Percentiles rank a stretch among this genome's conserved stretches.
phyloP scores from a whole-genome alignment of 2,329 filamentous ascomycete species.

The Chrysoporthe puriensis region DNA sequence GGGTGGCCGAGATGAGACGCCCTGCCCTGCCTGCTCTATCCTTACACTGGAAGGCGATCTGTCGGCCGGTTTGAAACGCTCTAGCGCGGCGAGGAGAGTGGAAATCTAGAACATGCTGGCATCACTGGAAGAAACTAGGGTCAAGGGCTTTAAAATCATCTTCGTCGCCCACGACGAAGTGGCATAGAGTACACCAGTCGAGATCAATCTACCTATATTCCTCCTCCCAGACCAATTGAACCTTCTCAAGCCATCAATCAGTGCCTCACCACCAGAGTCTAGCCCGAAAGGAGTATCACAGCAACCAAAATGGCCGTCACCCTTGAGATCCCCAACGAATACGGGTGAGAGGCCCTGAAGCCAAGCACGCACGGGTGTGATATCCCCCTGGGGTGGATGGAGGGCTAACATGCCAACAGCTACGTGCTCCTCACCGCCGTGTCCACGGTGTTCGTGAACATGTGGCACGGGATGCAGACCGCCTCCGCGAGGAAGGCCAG shows the following conservation, averaged over 20 bases:
- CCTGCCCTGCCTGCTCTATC: background rate
- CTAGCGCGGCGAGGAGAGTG: background rate
- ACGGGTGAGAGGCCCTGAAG: conserved; percentile 47
- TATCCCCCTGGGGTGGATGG: too few relatives aligned
- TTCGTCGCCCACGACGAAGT: background rate
- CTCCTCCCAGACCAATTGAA: background rate
- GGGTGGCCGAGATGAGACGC: background rate
- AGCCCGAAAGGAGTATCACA: too few relatives aligned
- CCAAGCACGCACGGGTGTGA: background rate
- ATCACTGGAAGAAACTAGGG: background rate
- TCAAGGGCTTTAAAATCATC: background rate
- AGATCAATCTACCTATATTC: background rate
- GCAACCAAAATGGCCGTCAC: conserved; percentile 43
- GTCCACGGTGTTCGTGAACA: conserved; percentile 62
- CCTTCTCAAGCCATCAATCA: background rate
- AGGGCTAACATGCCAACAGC: conserved; percentile 41
- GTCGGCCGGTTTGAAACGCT: background rate
- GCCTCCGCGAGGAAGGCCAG: conserved; percentile 53
- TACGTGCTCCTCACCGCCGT: conserved; percentile 64
- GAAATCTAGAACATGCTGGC: background rate
- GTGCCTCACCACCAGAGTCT: background rate
- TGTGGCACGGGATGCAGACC: conserved; percentile 54
- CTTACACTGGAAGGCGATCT: too few relatives aligned
- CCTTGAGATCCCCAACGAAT: conserved; percentile 52
- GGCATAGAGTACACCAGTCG: background rate